Percentiles rank a stretch among this genome's conserved stretches.
Conservation (phyloP, 2,329 filamentous ascomycete genomes). For the Zarea fungicola region DNA sequence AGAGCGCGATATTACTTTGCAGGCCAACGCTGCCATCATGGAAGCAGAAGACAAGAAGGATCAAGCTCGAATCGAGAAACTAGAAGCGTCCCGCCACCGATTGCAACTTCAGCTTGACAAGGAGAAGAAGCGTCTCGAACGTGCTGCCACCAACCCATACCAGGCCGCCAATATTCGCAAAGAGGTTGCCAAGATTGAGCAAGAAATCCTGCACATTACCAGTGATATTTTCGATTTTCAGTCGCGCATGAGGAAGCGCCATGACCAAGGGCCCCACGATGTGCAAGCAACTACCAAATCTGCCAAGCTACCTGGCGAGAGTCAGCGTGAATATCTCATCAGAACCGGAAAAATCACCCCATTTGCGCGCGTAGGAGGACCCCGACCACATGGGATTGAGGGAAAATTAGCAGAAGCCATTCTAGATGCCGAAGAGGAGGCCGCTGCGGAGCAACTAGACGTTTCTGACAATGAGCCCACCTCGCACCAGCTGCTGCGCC, state of each 20-base stretch:
- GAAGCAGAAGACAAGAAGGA: slow-evolving; percentile 61
- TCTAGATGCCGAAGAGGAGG: slow-evolving; percentile 74
- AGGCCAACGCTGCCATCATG: slow-evolving; percentile 54
- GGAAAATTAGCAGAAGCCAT: slow-evolving; percentile 72
- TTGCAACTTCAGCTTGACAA: slow-evolving; percentile 61
- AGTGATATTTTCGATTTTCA: slow-evolving; percentile 77
- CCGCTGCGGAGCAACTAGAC: slow-evolving; percentile 37
- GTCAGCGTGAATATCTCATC: slow-evolving; percentile 81
- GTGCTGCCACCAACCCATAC: slow-evolving; percentile 38
- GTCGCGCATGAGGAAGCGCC: slow-evolving; percentile 71
- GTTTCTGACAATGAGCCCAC: slow-evolving; percentile 42
- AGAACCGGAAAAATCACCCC: slow-evolving; percentile 97
- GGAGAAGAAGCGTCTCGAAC: slow-evolving; percentile 42
- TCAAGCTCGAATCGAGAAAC: slow-evolving; percentile 55
- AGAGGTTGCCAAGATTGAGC: slow-evolving; percentile 62
- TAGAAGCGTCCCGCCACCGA: slow-evolving; percentile 49
- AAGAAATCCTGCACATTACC: slow-evolving; percentile 58
- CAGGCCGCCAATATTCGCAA: slow-evolving; percentile 54
- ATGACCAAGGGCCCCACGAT: slow-evolving; percentile 45
- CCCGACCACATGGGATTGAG: slow-evolving; percentile 55
- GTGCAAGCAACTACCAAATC: slow-evolving; percentile 43
- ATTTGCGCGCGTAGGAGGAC: slow-evolving; percentile 72
- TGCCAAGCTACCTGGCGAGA: slow-evolving; percentile 70
- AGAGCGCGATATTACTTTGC: slow-evolving; percentile 73
- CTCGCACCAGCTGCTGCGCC: slow-evolving; percentile 68